Percentiles rank a stretch among this genome's conserved stretches.
These are phyloP conservation scores for Tetrastigma voinierianum DNA, from an alignment of 164 flowering plant genomes.

Conservation along the genomic window DNA sequence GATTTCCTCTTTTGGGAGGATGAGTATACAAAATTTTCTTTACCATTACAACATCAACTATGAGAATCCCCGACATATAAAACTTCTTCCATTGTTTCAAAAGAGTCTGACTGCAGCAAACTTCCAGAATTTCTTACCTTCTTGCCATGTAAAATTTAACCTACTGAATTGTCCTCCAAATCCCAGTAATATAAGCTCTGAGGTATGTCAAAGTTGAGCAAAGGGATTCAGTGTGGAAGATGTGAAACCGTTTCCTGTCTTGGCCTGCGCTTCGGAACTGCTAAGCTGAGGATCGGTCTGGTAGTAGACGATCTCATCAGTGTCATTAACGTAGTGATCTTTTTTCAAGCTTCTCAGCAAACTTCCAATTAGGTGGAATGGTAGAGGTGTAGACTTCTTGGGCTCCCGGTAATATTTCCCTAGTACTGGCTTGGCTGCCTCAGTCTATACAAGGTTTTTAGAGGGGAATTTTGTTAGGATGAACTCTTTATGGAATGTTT, in stretches of 20 bases:
- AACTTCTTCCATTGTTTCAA: not conserved
- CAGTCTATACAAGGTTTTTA: conserved; percentile 32
- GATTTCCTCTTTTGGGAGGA: not conserved
- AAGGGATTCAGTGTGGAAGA: too few relatives aligned
- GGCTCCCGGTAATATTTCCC: conserved; percentile 62
- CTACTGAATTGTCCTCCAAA: too few relatives aligned
- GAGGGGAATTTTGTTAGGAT: not conserved
- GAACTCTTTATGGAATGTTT: too few relatives aligned
- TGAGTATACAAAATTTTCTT: not conserved
- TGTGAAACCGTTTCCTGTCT: not conserved
- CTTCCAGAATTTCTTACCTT: not conserved
- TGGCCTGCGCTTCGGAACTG: conserved; percentile 13
- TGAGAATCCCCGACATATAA: not conserved
- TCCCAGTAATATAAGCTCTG: too few relatives aligned
- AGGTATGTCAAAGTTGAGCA: too few relatives aligned
- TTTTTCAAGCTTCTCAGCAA: conserved; percentile 36
- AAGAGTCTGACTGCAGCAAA: not conserved
- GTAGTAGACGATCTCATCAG: conserved; percentile 54
- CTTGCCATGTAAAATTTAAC: too few relatives aligned
- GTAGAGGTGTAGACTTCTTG: conserved; percentile 41
- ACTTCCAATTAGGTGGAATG: conserved; percentile 41
- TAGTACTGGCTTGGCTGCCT: conserved; percentile 58
- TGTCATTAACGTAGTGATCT: conserved; percentile 55
- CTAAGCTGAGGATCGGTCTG: conserved; percentile 40
- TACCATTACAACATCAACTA: not conserved